These are phyloP conservation scores for Rhamnella rubrinervis DNA, from an alignment of 331 rosid genomes.

Conservation along the genomic window DNA sequence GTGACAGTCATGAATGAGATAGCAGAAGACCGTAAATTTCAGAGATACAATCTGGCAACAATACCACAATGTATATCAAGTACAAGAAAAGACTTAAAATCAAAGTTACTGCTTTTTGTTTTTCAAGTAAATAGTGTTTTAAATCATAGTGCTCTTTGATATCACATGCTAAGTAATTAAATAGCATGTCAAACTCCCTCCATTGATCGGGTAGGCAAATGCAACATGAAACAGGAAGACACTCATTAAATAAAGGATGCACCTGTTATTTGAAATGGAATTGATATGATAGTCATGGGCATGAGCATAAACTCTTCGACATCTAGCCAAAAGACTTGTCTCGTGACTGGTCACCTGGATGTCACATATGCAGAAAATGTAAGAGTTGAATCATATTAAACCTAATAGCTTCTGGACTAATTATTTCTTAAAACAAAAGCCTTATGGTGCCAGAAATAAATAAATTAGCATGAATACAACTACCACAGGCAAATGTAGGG, in stretches of 20 bases:
- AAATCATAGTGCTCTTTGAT: too few species aligned
- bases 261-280: conserved; percentile 79
- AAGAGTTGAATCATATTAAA: conserved; percentile 13
- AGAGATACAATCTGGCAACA: conserved; percentile 1
- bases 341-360: conserved; percentile 60
- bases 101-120: neutral
- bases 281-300: conserved; percentile 83
- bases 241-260: conserved; percentile 2
- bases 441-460: conserved; percentile 15
- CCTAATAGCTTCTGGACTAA: conserved; percentile 2
- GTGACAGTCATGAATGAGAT: neutral
- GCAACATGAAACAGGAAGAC: conserved; percentile 12
- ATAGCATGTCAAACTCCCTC: neutral
- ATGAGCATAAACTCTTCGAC: conserved; percentile 70
- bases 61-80: neutral
- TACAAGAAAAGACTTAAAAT: neutral
- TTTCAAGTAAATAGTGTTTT: neutral
- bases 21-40: conserved; percentile 1
- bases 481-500: conserved; percentile 63
- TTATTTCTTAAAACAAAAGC: conserved; percentile 14
- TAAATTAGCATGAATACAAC: conserved; percentile 35
- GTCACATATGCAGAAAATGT: conserved; percentile 10
- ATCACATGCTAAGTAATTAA: neutral
- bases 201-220: neutral
- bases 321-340: conserved; percentile 60